Base-by-base conservation (phyloP, 2,329 filamentous ascomycete genomes). In the Trichoderma harzianum region DNA sequence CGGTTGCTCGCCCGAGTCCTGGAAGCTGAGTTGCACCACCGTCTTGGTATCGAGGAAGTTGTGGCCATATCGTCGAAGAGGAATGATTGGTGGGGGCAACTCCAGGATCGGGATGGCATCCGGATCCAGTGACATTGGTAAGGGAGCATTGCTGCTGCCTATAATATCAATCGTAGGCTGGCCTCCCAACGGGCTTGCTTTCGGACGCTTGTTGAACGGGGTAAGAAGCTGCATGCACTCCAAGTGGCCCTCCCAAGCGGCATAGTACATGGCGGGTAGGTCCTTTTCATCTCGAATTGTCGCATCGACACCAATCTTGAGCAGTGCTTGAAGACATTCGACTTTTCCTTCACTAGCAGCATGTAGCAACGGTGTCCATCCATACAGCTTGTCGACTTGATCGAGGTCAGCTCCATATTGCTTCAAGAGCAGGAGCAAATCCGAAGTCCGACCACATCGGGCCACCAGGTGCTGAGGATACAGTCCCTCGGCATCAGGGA, bases 21-120 rank as follows among this genome's bases (percentile, higher is more conserved):
- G 93, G 77, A 99, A 98, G 76, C 88, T 93, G 74, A 99, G 92
- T 77, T 98, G 93, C 14, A 99, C 91, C 74, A 98, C 97, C 0
- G 95, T 97, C 84, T 98, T 99, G 34, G 94, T 97, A 78, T 99
- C 96, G 43, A 99, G 86, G 86, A 99, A 99, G 81, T 98, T 99
- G 84, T 99, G 96, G 18, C 96, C 96, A 77, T 99, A 99, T 77
- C 96, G 89, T 76, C 96, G 90, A 62, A 98, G 86, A 0, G 96
- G 96, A 75, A 99, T 98, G 75, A 99, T 98, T 0, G 96, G 96
- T 24, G 96, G 96, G 26, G 96, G 96, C 14, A 99, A 86, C 76
- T 95, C 95, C 36, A 99, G 90, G 74, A 94, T 90, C 2, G 96
- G 96, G 70, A 99, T 99, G 2, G 93, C 93, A 81, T 98, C 95